A percentile compares a stretch with the other conserved stretches of the same genome.
phyloP scores from a whole-genome alignment of 805 yeast species.

The Myxozyma vanderwaltii region DNA sequence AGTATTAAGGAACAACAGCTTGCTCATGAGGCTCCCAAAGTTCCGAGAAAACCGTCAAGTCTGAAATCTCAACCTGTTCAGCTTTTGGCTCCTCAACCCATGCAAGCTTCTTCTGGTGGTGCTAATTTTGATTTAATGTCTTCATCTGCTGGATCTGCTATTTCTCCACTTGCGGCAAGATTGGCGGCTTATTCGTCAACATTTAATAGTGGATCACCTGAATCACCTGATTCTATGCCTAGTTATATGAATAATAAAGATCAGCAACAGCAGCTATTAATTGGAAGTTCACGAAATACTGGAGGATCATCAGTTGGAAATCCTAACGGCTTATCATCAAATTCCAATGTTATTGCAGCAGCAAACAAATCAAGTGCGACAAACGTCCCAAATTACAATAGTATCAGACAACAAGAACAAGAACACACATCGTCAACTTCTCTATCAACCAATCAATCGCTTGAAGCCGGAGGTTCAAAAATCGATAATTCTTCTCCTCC shows the following conservation, averaged over 20 bases:
- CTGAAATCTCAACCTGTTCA: constrained; percentile 18
- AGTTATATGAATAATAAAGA: constrained; percentile 14
- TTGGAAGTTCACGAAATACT: no score
- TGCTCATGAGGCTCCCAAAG: constrained; percentile 21
- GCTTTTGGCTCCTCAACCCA: constrained; percentile 6
- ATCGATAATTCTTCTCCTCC: background rate
- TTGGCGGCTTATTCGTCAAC: constrained; percentile 29
- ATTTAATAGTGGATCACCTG: constrained; percentile 24
- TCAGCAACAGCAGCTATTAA: constrained; percentile 6
- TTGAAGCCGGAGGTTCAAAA: background rate
- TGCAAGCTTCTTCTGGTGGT: constrained; percentile 2
- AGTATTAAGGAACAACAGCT: background rate
- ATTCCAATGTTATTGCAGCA: background rate
- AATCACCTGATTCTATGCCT: constrained; percentile 3
- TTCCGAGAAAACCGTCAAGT: constrained; percentile 27
- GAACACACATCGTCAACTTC: background rate
- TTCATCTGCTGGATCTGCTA: constrained; percentile 25
- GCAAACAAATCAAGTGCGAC: background rate
- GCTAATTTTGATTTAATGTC: constrained; percentile 22
- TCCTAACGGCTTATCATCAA: background rate
- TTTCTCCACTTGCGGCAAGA: constrained; percentile 27
- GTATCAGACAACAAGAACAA: constrained; percentile 5
- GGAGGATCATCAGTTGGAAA: background rate
- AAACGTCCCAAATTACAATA: constrained; percentile 1
- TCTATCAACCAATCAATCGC: background rate